These are phyloP conservation scores for Diophrys sp. DNA, from an alignment of 73 alveolate species.

Conservation along the genomic window DNA sequence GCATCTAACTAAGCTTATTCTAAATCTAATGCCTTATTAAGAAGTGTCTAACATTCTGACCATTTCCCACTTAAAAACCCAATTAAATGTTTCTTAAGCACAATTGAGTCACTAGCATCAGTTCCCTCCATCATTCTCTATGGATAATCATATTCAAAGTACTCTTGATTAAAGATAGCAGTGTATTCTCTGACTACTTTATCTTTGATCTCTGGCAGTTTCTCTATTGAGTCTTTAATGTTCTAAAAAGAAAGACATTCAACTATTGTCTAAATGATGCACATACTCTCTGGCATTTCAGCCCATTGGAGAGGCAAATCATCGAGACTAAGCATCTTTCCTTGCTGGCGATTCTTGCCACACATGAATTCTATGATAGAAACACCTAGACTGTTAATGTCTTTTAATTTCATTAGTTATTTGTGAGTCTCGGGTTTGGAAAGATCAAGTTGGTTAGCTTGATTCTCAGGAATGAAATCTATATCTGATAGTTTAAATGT, in stretches of 20 bases:
- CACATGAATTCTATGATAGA: slow-evolving; percentile 3
- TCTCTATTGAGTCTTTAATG: background rate
- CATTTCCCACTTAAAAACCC: background rate
- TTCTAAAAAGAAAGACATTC: slow-evolving; percentile 2
- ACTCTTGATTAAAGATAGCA: background rate
- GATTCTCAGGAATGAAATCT: background rate
- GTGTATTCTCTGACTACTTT: background rate
- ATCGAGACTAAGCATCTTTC: background rate
- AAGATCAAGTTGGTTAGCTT: background rate
- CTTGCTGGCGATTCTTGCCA: background rate
- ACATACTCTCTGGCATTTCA: background rate
- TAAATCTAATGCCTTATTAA: background rate
- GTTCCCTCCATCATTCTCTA: background rate
- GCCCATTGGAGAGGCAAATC: slow-evolving; percentile 9
- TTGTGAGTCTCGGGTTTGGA: background rate
- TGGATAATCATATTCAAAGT: background rate
- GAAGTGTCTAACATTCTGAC: background rate
- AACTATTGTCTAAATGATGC: background rate
- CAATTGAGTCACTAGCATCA: background rate
- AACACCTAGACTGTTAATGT: background rate
- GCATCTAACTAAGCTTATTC: background rate
- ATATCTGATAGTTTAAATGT: background rate
- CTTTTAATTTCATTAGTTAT: background rate
- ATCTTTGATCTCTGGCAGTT: background rate
- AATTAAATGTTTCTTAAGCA: background rate